Conservation (phyloP, 2,329 filamentous ascomycete species). For the Fusarium camptoceras region DNA sequence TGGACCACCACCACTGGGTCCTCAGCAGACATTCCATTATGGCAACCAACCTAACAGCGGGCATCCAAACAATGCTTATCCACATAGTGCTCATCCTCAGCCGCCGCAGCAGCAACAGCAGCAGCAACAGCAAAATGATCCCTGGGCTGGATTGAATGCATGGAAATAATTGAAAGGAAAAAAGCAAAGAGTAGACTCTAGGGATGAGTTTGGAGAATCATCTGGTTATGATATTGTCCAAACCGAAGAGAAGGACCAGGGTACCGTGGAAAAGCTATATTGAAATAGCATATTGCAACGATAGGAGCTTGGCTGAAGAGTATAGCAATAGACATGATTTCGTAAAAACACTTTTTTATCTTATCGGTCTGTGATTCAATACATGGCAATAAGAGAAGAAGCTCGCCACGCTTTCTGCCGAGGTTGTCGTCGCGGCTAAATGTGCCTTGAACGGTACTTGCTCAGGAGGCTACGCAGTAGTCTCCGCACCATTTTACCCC, state of each 20-base stretch:
- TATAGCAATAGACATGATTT: constrained; percentile 29
- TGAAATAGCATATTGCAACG: not conserved
- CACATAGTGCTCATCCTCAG: constrained; percentile 50
- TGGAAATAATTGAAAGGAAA: constrained; percentile 57
- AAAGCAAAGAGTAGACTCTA: not conserved
- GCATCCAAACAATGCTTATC: constrained; percentile 47
- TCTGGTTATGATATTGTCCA: not conserved
- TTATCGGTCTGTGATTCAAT: no score
- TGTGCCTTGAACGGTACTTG: not conserved
- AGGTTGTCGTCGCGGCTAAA: constrained; percentile 20
- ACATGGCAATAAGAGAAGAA: not conserved
- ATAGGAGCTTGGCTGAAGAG: constrained; percentile 5
- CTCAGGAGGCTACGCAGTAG: not conserved
- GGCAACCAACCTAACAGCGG: constrained; percentile 48
- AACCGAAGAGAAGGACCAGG: constrained; percentile 7
- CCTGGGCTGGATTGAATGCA: constrained; percentile 64
- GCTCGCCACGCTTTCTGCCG: constrained; percentile 37
- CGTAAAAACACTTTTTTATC: constrained; percentile 15
- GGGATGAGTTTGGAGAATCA: not conserved
- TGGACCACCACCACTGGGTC: constrained; percentile 70
- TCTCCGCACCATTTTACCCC: constrained; percentile 45
- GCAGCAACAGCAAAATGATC: constrained; percentile 59
- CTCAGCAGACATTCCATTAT: constrained; percentile 72
- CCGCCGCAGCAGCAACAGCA: constrained; percentile 45
- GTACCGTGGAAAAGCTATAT: constrained; percentile 4